Base-by-base conservation (phyloP, 208 protist genomes). In the Acanthamoeba sp. region DNA sequence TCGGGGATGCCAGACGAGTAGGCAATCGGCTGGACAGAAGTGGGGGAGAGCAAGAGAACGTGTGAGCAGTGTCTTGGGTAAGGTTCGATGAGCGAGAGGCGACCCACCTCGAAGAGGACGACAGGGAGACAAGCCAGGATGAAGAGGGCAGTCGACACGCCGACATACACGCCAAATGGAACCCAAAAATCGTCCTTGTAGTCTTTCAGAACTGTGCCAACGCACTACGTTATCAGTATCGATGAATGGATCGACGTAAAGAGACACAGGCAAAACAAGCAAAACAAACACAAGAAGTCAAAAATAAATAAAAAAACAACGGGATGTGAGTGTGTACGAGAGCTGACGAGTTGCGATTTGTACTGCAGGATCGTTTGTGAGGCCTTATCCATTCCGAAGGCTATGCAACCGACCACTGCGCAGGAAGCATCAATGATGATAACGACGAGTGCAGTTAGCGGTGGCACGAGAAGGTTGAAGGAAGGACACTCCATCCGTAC, bases 1-100 rank as follows among this genome's bases (percentile, higher is more conserved):
- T 91, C 85, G n/a, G 85, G 85, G 18, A 76, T 73, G 52, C 85
- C 85, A 1, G 85, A 91, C 57, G 57, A 85, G 48, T 85, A 85
- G 45, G 76, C 85, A 18, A 91, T 73, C 20, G 62, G 62, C 62
- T 66, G 14, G 29, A 10, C 10, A 27, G 20, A 1, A 34, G 0
- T 27, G 24, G 7, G 38, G 59, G 34, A 71, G 85, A 18, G 48
- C 27, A n/a, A 22, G 36, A 20, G 12, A 64, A 42, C n/a, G 29
- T 29, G 48, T 42, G 42, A 62, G 14, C 20, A 7, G 34, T 27
- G 18, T 57, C 32, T 10, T 89, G 55, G 10, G 16, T 29, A 27
- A 10, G 38, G 18, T 29, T 66, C 20, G 59, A 36, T 6, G n/a
- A 73, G n/a, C 10, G 27, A 6, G n/a, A 66, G 69, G 32, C 10